These are phyloP conservation scores for Lyophyllum shimeji DNA, from an alignment of 768 basidiomycete genomes.

Conservation along the genomic window DNA sequence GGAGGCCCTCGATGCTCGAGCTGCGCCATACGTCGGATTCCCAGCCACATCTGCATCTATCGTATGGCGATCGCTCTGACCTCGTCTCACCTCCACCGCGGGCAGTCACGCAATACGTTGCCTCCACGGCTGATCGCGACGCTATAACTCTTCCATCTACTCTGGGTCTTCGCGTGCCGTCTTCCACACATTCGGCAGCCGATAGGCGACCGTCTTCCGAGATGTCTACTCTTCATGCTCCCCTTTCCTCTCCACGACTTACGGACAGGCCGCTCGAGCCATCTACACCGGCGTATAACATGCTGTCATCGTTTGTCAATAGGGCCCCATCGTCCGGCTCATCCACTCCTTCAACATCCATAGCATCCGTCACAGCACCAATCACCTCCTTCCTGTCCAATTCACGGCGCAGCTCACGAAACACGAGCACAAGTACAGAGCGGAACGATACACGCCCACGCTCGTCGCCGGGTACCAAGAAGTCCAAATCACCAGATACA, in stretches of 20 bases:
- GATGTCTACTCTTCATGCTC: conserved; percentile 12
- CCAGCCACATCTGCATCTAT: conserved; percentile 48
- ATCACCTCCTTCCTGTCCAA: conserved; percentile 31
- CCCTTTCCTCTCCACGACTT: conserved; percentile 28
- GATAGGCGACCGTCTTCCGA: conserved; percentile 7
- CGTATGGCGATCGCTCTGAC: conserved; percentile 48
- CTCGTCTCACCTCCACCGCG: conserved; percentile 71
- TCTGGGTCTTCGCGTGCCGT: conserved; percentile 54
- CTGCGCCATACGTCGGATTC: conserved; percentile 22
- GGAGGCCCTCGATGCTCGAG: conserved; percentile 51
- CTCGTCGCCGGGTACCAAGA: conserved; percentile 6
- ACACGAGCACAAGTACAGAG: conserved; percentile 27
- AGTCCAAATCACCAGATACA: conserved; percentile 15
- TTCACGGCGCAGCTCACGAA: conserved; percentile 33
- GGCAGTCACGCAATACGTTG: conserved; percentile 74
- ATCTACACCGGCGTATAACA: conserved; percentile 57
- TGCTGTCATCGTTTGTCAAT: conserved; percentile 58
- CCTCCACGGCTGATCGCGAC: conserved; percentile 51
- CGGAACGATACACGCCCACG: conserved; percentile 14
- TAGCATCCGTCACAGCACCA: conserved; percentile 26
- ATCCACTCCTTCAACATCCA: conserved; percentile 32
- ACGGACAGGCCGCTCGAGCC: conserved; percentile 40
- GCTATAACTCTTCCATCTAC: conserved; percentile 67
- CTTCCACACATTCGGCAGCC: conserved; percentile 24
- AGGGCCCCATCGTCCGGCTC: conserved; percentile 29